A percentile compares a stretch with the other conserved stretches of the same genome.
Conservation (phyloP, 2,329 filamentous ascomycete species). For the Peltaster fructicola region DNA sequence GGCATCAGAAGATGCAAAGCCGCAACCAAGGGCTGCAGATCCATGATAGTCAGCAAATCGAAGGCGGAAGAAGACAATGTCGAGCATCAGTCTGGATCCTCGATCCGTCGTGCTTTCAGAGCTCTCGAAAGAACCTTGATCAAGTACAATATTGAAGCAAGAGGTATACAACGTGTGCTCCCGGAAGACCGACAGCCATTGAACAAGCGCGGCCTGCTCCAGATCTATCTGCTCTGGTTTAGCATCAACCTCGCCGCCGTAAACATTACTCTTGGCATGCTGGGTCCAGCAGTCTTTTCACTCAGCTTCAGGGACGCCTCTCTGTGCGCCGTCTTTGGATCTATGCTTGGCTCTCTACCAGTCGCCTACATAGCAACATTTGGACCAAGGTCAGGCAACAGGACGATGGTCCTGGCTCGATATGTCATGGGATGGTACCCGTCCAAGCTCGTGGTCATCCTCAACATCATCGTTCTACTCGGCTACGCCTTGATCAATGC, state of each 20-base stretch:
- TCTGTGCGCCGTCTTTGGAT: slow-evolving; percentile 40
- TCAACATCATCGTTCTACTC: slow-evolving; percentile 45
- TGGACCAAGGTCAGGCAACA: slow-evolving; percentile 42
- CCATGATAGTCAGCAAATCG: slow-evolving; percentile 1
- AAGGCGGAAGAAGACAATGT: background rate
- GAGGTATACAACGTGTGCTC: slow-evolving; percentile 42
- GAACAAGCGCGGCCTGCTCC: slow-evolving; percentile 34
- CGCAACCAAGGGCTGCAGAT: slow-evolving; percentile 2
- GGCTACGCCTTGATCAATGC: slow-evolving; percentile 43
- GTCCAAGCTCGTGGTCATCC: slow-evolving; percentile 42
- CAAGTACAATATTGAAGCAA: slow-evolving; percentile 39
- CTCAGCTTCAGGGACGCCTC: slow-evolving; percentile 40
- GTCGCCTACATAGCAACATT: slow-evolving; percentile 45
- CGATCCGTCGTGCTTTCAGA: slow-evolving; percentile 1
- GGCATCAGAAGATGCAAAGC: slow-evolving; percentile 19
- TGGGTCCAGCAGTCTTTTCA: slow-evolving; percentile 40
- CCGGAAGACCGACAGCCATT: slow-evolving; percentile 36
- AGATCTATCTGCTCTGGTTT: slow-evolving; percentile 42
- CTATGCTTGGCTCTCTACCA: slow-evolving; percentile 35
- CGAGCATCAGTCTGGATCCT: background rate
- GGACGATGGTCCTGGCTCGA: slow-evolving; percentile 43
- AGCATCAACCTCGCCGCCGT: slow-evolving; percentile 45
- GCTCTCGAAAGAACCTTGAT: slow-evolving; percentile 25
- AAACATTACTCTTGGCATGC: slow-evolving; percentile 46
- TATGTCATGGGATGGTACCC: slow-evolving; percentile 51